Evolutionary conservation across 306 rosid species (phyloP), one percentile per base, ranked within the genome.

Genomic region (Corylus avellana): DNA sequence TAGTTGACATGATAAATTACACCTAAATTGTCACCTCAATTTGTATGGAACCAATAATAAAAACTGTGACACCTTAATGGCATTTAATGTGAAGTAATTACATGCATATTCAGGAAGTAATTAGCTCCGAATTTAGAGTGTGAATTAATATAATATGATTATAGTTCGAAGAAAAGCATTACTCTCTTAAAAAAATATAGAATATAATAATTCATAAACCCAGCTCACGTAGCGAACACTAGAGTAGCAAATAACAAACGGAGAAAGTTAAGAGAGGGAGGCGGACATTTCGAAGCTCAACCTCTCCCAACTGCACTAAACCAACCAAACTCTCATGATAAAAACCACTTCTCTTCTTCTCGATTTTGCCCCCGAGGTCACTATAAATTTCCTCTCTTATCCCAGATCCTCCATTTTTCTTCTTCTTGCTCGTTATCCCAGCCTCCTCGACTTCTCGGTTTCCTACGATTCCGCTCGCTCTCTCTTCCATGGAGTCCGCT

Each of bases 261-360:
- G 89, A 89, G 87, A 86, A 42, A 90, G 86, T 77, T 44, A 80
- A 75, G 88, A 77, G 84, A 44, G 64, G 25, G 5, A 8, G 91
- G 91, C 97, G 98, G 94, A 88, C 61, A 89, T 86, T 73, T 75
- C 97, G 79, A 89, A 82, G 96, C 76, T 25, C 83, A 50, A 49
- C 54, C 46, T 49, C 53, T 51, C 17, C 20, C 73, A 81, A 74
- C 85, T 75, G 74, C 73, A 74, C 81, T 20, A 69, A 74, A 75
- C 57, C 73, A 51, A 73, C 58, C 0, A 27, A 18, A 12, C 78
- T 75, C 48, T 17, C 27, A 78, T 77, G 3, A 55, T 49, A 61
- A 81, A 78, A 59, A 56, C 69, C 74, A 49, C 71, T 70, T 47
- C 16, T 51, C 20, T 50, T 44, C 32, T 44, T 64, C 83, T 81